Evolutionary conservation across 1,139 yeast species (phyloP).

Genomic region (Ogataea hybrid): DNA sequence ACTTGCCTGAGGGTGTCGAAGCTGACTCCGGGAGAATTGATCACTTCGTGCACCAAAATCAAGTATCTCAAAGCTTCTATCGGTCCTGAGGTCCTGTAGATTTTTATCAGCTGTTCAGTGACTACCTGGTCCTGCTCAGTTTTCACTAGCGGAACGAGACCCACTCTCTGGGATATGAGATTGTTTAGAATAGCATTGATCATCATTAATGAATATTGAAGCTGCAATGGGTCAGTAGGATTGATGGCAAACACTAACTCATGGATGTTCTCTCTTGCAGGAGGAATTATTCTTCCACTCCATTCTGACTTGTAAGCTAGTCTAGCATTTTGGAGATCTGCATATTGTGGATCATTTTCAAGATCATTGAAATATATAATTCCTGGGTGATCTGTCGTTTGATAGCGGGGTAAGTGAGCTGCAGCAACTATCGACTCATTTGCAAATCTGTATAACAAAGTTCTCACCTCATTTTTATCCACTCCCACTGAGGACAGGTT

Average conservation of each 20-base stretch:
- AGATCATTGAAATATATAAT: conserved; percentile 78
- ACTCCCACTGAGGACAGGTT: conserved; percentile 39
- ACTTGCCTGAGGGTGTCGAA: conserved; percentile 11
- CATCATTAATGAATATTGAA: conserved; percentile 46
- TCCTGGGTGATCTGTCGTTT: conserved; percentile 27
- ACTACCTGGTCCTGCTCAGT: conserved; percentile 22
- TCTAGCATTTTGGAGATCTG: conserved; percentile 43
- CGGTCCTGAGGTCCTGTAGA: conserved; percentile 30
- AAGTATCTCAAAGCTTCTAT: conserved; percentile 26
- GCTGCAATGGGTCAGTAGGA: conserved; percentile 49
- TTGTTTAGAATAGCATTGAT: conserved; percentile 51
- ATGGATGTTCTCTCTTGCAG: conserved; percentile 70
- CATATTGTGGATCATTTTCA: conserved; percentile 59
- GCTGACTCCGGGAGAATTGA: conserved; percentile 9
- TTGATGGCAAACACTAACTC: conserved; percentile 73
- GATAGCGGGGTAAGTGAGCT: too few species aligned
- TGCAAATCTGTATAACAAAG: conserved; percentile 46
- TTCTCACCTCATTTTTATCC: conserved; percentile 36
- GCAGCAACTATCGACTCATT: conserved; percentile 27
- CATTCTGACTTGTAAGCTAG: conserved; percentile 39
- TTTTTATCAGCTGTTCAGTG: conserved; percentile 37
- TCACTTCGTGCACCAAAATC: conserved; percentile 18
- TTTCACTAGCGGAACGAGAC: conserved; percentile 61
- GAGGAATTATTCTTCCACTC: conserved; percentile 61
- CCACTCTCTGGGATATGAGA: conserved; percentile 77